Base-by-base conservation (phyloP, 164 flowering plant genomes). In the Malania oleifera region DNA sequence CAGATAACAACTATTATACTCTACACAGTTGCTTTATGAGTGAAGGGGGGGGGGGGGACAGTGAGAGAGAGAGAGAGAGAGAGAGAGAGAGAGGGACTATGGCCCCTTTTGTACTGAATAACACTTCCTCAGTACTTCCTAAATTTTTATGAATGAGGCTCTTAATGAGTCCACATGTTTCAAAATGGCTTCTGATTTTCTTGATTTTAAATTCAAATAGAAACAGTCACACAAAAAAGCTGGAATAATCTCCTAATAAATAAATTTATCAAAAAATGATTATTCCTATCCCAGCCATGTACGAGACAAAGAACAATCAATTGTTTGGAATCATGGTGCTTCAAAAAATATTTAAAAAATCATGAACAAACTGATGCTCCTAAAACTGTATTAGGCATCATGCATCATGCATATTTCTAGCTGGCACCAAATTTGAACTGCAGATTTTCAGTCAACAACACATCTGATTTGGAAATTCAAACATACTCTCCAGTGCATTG, bases 401-500 rank as follows among this genome's bases (percentile, higher is more conserved):
- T 3, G 14, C 0, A 20, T 0, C 26, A 46, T 9, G 26, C 50
- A 22, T 13, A 46, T 2, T 44, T n/a, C 26, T 23, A 8, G 25
- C 50, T 5, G 1, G 12, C 26, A 9, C 12, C 1, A 46, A 46
- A 20, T 22, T 7, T 46, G 2, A 8, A 11, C 13, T 20, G 14
- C 12, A 3, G 14, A 8, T 23, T 0, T 7, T 44, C 47, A 44
- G 47, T 3, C 13, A 39, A 6, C 19, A 18, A 17, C 19, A 43
- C 46, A n/a, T 17, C 4, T n/a, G n/a, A n/a, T n/a, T 25, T 62
- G 18, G 57, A 41, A 47, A 39, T 22, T 31, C 41, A 52, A 54
- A 45, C 71, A 70, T 74, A 82, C 91, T 83, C 61, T 76, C 45
- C 60, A 61, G 52, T 68, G 17, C 52, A 55, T 61, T 26, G 58